phyloP scores from a whole-genome alignment of 148 eudicot genomes.

The Pharnaceum exiguum region DNA sequence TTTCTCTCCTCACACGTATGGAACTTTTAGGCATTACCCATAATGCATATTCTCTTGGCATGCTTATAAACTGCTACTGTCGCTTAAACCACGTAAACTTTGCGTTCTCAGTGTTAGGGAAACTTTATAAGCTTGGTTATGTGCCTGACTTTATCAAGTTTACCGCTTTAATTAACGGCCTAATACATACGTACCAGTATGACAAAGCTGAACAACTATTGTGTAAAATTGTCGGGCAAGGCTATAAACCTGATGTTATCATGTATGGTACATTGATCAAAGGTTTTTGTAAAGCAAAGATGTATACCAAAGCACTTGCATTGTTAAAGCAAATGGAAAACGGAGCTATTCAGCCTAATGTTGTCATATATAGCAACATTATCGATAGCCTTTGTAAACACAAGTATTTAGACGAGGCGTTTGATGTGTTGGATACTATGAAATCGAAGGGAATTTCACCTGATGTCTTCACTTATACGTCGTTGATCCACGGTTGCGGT shows the following conservation, averaged over 20 bases:
- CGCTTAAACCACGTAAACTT: not conserved
- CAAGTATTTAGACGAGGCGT: not conserved
- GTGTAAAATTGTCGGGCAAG: not conserved
- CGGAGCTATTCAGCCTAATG: not conserved
- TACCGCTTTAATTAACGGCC: conserved; percentile 3
- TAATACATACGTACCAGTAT: not conserved
- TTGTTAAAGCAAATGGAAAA: not conserved
- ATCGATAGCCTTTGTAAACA: conserved; percentile 19
- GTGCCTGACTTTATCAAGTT: not conserved
- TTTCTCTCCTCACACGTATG: not conserved
- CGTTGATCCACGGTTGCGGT: not conserved
- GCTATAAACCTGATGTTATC: not conserved
- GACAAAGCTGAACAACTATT: not conserved
- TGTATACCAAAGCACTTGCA: not conserved
- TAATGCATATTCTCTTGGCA: not conserved
- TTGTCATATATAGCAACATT: conserved; percentile 23
- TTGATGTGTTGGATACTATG: not conserved
- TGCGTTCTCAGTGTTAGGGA: not conserved
- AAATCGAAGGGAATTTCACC: not conserved
- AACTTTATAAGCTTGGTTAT: not conserved
- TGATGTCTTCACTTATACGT: not conserved
- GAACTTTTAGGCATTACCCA: not conserved
- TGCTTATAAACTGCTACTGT: not conserved
- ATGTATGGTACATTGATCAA: conserved; percentile 7
- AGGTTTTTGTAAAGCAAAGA: conserved; percentile 1